Base-by-base conservation (phyloP, 129 eudicot species). In the Saposhnikovia divaricata region DNA sequence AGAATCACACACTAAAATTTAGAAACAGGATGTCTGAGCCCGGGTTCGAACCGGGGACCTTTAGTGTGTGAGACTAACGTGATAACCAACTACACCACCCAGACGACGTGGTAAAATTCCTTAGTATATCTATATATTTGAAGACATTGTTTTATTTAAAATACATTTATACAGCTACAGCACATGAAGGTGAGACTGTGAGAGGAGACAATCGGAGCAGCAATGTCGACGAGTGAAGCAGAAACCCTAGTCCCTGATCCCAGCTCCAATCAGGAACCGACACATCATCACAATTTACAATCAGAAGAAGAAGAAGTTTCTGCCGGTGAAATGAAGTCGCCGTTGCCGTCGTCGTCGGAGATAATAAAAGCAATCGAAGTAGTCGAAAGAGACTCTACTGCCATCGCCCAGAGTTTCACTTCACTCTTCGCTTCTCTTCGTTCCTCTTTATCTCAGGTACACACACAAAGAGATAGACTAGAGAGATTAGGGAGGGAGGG, bases 41-140 rank as follows among this genome's bases (percentile, higher is more conserved):
- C 97, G 91, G 97, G 98, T 92, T 92, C 98, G 97, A 95, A 90
- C 97, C 90, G 93, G 97, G 97, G 99, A 95, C 99, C 99, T 95
- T 92, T 92, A 92, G 97, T 90, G 97, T 90, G 98, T 92, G 98
- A 95, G 98, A 90, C 98, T 90, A 95, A 91, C 96, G 98, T 92
- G 98, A 95, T 95, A 92, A 95, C 99, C 97, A 83, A 95, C 98
- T 95, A 92, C 97, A 90, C 99, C 99, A 95, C 99, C 99, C 97
- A 89, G 98, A 96, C 97, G 5, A n/a, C 0, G 0, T n/a, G 73
- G 0, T 40, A 5, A 40, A 40, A 6, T 3, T 4, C 0, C 43
- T 4, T 5, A 40, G 43, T 0, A 40, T 40, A 5, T 31, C 34
- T 31, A 31, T 31, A 31, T 31, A 31, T 31, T 31, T 31, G 1